Conservation (phyloP, 225 moss, liverwort and hornwort genomes). For the Antitrichia curtipendula region DNA sequence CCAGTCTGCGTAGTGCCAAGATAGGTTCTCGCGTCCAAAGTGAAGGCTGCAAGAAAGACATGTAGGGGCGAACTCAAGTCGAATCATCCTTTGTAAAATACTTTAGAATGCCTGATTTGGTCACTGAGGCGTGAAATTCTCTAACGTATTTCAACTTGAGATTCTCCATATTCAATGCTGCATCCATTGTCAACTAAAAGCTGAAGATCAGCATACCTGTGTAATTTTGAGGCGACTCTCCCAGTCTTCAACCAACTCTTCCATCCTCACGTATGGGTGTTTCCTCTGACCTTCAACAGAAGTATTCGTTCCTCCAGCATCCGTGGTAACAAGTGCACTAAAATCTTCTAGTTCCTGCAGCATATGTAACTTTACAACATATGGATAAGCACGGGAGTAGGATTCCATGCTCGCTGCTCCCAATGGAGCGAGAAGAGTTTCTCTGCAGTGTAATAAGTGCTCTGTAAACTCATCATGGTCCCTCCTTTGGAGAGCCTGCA, state of each 20-base stretch:
- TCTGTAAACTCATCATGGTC: conserved; percentile 56
- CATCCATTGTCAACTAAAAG: neutral
- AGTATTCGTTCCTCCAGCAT: conserved; percentile 18
- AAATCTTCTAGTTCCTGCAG: conserved; percentile 95
- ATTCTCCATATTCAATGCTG: neutral
- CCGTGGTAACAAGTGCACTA: conserved; percentile 52
- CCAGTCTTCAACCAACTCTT: conserved; percentile 85
- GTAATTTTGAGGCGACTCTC: conserved; percentile 90
- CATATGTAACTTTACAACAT: conserved; percentile 95
- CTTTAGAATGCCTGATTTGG: neutral
- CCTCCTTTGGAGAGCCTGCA: conserved; percentile 73
- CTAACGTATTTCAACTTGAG: neutral
- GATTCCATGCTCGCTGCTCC: conserved; percentile 99
- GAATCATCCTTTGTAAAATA: neutral
- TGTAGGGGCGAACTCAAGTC: neutral
- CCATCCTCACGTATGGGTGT: conserved; percentile 51
- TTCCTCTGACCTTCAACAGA: conserved; percentile 38
- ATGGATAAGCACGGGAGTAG: conserved; percentile 93
- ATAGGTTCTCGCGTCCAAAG: conserved; percentile 95
- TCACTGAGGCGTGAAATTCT: neutral
- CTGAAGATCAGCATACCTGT: conserved; percentile 20
- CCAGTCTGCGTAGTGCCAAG: conserved; percentile 77
- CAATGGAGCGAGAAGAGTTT: conserved; percentile 76
- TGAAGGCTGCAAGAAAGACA: conserved; percentile 45
- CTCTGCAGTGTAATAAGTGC: conserved; percentile 61